Evolutionary conservation across 306 rosid species (phyloP), one percentile per base, ranked within the genome.

Genomic region (Comarum palustre): DNA sequence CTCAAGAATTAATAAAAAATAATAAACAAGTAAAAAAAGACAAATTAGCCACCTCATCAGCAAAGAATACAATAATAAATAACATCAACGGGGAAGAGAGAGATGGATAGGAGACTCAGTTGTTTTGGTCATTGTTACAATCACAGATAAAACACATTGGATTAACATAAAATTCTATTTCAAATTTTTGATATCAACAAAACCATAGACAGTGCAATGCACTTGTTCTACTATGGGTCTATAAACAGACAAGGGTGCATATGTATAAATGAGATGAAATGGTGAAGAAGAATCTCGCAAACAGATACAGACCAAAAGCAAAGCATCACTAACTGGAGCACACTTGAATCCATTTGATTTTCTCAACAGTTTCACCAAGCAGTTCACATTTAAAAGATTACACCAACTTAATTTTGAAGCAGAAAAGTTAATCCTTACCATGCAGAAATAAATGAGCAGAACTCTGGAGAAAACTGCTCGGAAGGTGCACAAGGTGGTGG

Each of bases 401-500:
- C 31, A 29, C 68, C 13, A 80, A 81, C 64, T 69, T 59, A 66
- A 51, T 32, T 75, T 51, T 57, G 2, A 66, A 74, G 54, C 65
- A 4, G 63, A 15, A 78, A 62, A 52, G 34, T 8, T 68, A 77
- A 74, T 74, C 75, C 68, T 85, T 88, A 95, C 99, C 99, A 95
- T 75, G 90, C 96, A 72, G 97, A 91, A 62, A 95, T 86, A 80
- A 95, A 92, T 51, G 96, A 76, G 85, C 97, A 88, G 86, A 95
- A 95, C 68, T 91, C 88, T 0, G 79, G 31, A 69, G 99, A 88
- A 84, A 91, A 95, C 43, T 91, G 96, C 77, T 87, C 93, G 3
- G 96, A 73, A 24, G 97, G 88, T 77, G 97, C 93, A 73, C 65
- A 79, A 48, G 99, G 99, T 71, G 99, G 92, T 75, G 97, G 95